Evolutionary conservation across 2,329 filamentous ascomycete species (phyloP).

Genomic region (Monosporascus sp.): DNA sequence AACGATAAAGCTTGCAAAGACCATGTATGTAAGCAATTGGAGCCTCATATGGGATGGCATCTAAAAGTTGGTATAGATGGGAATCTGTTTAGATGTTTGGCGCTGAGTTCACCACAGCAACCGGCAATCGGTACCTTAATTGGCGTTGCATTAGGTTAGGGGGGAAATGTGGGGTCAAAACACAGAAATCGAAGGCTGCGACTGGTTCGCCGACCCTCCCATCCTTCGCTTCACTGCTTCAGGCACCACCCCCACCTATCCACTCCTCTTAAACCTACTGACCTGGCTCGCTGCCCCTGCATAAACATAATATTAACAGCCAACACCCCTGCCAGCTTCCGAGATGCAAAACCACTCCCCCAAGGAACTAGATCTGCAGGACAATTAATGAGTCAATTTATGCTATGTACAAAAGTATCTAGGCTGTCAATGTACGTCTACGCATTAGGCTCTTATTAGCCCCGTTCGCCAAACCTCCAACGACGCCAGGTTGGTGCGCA

Average conservation of each 20-base stretch:
- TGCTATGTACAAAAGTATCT: background rate
- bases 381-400: too few relatives aligned
- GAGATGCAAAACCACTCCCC: too few relatives aligned
- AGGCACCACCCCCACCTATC: background rate
- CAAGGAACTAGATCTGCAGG: too few relatives aligned
- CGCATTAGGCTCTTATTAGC: background rate
- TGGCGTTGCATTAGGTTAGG: background rate
- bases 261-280: background rate
- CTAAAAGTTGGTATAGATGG: background rate
- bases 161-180: background rate
- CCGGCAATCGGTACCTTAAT: background rate
- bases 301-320: background rate
- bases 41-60: background rate
- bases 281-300: background rate
- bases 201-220: background rate
- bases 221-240: too few relatives aligned
- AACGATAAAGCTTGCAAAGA: background rate
- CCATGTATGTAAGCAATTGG: background rate
- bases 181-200: background rate
- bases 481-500: slow-evolving; percentile 10
- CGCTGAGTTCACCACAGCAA: background rate
- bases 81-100: background rate
- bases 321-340: too few relatives aligned
- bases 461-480: background rate
- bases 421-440: background rate